Evolutionary conservation across 2,329 filamentous ascomycete species (phyloP).

Genomic region (Colletotrichum limetticola): DNA sequence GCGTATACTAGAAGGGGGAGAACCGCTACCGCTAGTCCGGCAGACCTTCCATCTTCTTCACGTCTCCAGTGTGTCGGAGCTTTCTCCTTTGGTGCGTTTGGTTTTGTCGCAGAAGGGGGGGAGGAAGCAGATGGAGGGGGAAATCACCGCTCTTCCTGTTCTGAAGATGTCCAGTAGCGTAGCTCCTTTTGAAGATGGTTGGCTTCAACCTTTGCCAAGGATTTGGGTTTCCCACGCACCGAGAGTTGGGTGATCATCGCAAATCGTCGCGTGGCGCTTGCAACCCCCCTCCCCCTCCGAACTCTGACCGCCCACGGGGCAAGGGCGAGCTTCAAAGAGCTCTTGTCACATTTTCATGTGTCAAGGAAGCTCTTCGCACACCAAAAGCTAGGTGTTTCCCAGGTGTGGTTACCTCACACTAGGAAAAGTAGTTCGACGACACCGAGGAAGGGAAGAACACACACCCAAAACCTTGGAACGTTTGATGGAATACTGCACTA

Average conservation of each 20-base stretch:
- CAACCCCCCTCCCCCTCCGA: neutral
- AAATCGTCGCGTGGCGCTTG: neutral
- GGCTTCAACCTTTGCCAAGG: no score
- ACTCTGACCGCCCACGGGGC: neutral
- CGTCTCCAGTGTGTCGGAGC: conserved; percentile 1
- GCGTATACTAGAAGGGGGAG: neutral
- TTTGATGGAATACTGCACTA: neutral
- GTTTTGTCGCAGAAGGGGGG: neutral
- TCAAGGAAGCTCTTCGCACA: neutral
- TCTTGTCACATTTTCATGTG: neutral
- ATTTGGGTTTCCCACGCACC: no score
- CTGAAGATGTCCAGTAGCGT: neutral
- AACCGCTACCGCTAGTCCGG: neutral
- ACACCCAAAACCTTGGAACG: neutral
- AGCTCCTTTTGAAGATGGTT: neutral
- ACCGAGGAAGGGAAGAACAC: neutral
- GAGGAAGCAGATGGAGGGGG: neutral
- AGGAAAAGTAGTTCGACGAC: neutral
- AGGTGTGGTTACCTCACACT: neutral
- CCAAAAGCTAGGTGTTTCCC: neutral
- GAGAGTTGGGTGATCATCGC: neutral
- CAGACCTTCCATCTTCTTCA: neutral
- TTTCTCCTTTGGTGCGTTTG: neutral
- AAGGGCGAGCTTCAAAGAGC: neutral
- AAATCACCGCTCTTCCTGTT: neutral